A percentile compares a stretch with the other conserved stretches of the same genome.
phyloP scores from a whole-genome alignment of 345 rosid species.

The Populus pruinosa region DNA sequence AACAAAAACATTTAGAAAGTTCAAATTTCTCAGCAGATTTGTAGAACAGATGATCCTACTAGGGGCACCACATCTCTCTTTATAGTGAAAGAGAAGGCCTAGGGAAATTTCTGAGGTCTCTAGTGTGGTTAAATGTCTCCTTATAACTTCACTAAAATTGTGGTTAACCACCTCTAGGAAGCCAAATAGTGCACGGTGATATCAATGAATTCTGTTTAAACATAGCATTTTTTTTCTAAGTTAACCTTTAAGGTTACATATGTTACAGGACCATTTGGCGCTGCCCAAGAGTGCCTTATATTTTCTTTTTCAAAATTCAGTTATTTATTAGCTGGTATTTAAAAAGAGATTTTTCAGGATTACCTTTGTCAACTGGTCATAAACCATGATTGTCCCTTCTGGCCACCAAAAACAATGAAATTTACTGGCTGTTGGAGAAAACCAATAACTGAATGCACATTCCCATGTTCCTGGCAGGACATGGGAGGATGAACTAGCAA shows the following conservation, averaged over 20 bases:
- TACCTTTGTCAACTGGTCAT: neutral
- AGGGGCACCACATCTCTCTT: neutral
- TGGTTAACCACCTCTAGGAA: neutral
- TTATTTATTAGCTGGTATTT: neutral
- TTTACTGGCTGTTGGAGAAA: neutral
- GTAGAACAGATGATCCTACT: neutral
- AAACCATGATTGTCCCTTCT: neutral
- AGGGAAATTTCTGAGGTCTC: neutral
- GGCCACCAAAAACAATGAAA: neutral
- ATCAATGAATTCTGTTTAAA: neutral
- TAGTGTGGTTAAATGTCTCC: neutral
- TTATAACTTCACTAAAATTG: neutral
- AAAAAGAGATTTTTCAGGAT: neutral
- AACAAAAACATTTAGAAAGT: neutral
- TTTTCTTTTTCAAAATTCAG: neutral
- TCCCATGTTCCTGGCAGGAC: neutral
- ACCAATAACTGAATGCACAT: neutral
- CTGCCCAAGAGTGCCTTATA: neutral
- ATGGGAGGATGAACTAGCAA: slow-evolving; percentile 1
- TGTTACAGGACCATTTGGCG: neutral
- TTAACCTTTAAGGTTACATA: neutral
- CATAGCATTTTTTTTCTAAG: neutral
- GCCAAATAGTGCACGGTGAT: neutral
- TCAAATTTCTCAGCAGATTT: neutral
- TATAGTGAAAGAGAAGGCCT: neutral